Base-by-base conservation (phyloP, 371 early-diverging fungal species). In the Saksenaea oblongispora region DNA sequence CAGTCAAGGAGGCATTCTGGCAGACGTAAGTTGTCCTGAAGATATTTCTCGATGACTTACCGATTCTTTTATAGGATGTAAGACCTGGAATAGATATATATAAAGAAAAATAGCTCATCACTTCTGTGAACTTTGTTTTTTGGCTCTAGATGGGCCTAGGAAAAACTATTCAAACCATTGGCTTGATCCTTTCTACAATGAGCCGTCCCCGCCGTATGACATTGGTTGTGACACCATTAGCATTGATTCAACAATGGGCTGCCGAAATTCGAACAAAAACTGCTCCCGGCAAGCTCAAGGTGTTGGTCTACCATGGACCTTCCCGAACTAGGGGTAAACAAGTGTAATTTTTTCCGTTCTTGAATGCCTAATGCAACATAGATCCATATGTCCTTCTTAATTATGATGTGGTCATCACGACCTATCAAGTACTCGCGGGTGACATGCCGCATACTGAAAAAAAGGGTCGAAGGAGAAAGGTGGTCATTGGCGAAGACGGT, bases 151-250 rank as follows among this genome's bases (percentile, higher is more conserved):
- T 93, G 94, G 96, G 96, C 0, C 73, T 97, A 47, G 96, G 96
- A 26, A 95, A 97, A 75, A 96, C 97, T 0, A 74, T 96, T 24
- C 92, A 95, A 67, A 87, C 91, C 0, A 91, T 97, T 42, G 87
- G 89, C 3, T 76, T 93, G 24, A 80, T 95, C 9, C 64, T 84
- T 1, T 85, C 85, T 2, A 71, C 71, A 1, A 60, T 62, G 56
- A 28, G 42, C 18, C 27, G 53, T 13, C 58, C 65, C 18, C 47
- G 41, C 44, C 34, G 79, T 42, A 70, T 78, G 0, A 91, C 90
- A 22, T 71, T 91, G n/a, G 76, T 91, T 54, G 81, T 91, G 18
- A 82, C 87, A 1, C 90, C 92, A 3, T 63, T 87, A 24, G 76
- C 89, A 2, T 65, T 90, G n/a, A 69, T 91, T 11, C 75, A 80